Evolutionary conservation across 2,329 filamentous ascomycete species (phyloP).

Genomic region (Fusarium torulosum): DNA sequence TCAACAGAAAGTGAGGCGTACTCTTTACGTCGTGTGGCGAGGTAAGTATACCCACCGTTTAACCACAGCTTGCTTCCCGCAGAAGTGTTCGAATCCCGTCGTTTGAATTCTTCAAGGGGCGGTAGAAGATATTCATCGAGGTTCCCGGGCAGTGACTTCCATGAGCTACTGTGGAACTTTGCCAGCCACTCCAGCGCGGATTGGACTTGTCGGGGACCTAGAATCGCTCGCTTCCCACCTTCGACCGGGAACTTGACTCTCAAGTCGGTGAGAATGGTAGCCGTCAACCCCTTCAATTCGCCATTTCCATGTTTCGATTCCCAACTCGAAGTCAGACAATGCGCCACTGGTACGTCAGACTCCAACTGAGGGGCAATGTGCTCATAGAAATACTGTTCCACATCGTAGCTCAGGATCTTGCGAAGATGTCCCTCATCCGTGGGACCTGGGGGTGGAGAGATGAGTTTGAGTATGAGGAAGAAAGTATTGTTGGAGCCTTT

Average conservation of each 20-base stretch:
- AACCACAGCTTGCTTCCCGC: constrained; percentile 63
- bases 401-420: constrained; percentile 75
- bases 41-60: constrained; percentile 77
- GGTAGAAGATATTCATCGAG: constrained; percentile 61
- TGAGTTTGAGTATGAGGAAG: constrained; percentile 69
- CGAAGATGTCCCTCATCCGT: constrained; percentile 72
- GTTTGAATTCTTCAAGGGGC: constrained; percentile 66
- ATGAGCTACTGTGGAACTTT: constrained; percentile 69
- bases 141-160: constrained; percentile 52
- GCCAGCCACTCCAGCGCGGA: constrained; percentile 73
- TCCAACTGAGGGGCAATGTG: constrained; percentile 64
- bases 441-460: constrained; percentile 58
- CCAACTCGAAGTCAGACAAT: constrained; percentile 61
- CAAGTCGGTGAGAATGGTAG: constrained; percentile 70
- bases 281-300: constrained; percentile 58
- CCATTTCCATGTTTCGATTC: constrained; percentile 39
- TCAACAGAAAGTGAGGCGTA: constrained; percentile 63
- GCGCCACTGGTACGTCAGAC: constrained; percentile 60
- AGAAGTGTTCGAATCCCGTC: constrained; percentile 38
- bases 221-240: constrained; percentile 64
- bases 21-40: constrained; percentile 71
- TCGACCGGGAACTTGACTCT: constrained; percentile 65
- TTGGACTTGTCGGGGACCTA: constrained; percentile 62
- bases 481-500: constrained; percentile 43
- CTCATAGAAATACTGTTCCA: constrained; percentile 75